phyloP scores from a whole-genome alignment of 768 basidiomycete species.

The Kwoniella heveanensis region DNA sequence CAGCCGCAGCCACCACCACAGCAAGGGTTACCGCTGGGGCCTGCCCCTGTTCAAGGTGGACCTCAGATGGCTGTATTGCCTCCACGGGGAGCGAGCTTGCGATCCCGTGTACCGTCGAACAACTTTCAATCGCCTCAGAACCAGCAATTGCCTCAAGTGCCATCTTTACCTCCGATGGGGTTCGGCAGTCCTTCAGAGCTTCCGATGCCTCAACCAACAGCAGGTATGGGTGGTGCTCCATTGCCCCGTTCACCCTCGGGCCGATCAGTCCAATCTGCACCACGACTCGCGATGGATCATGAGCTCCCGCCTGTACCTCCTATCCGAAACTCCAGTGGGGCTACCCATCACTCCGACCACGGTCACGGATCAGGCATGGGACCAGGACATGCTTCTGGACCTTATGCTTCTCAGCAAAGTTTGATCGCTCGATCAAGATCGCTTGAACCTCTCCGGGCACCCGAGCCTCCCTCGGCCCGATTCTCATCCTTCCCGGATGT shows the following conservation, averaged over 20 bases:
- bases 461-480: slow-evolving; percentile 46
- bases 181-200: slow-evolving; percentile 11
- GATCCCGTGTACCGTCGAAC: slow-evolving; percentile 25
- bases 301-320: slow-evolving; percentile 39
- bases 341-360: slow-evolving; percentile 37
- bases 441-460: slow-evolving; percentile 53
- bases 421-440: slow-evolving; percentile 52
- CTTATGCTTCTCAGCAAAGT: slow-evolving; percentile 12
- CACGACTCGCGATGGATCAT: slow-evolving; percentile 24
- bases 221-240: slow-evolving; percentile 19
- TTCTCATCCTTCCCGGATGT: slow-evolving; percentile 45
- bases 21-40: background rate
- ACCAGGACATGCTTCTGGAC: slow-evolving; percentile 11
- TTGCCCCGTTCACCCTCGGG: slow-evolving; percentile 47
- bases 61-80: slow-evolving; percentile 31
- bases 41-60: slow-evolving; percentile 9
- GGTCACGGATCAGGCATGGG: slow-evolving; percentile 3
- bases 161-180: slow-evolving; percentile 11
- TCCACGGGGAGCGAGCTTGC: slow-evolving; percentile 46
- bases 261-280: slow-evolving; percentile 42
- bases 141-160: slow-evolving; percentile 19
- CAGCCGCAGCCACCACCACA: slow-evolving; percentile 8
- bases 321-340: slow-evolving; percentile 28
- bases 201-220: background rate
- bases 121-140: slow-evolving; percentile 11